Percentiles rank a stretch among this genome's conserved stretches.
These are phyloP conservation scores for Hypomyces rosellus DNA, from an alignment of 2,329 filamentous ascomycete genomes.

Conservation along the genomic window DNA sequence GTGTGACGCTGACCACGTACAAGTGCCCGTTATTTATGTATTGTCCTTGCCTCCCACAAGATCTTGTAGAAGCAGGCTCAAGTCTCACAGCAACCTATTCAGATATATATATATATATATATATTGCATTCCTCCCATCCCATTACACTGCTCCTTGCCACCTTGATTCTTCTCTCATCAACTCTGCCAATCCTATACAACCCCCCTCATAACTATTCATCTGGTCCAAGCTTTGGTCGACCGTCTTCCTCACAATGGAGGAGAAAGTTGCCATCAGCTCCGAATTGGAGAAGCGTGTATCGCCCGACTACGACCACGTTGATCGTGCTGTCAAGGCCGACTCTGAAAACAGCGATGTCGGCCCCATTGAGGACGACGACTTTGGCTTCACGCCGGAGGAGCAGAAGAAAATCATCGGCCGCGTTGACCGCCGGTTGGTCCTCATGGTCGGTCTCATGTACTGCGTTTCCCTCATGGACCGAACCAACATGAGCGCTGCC, in stretches of 20 bases:
- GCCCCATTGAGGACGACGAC: slow-evolving; percentile 36
- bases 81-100: too few species aligned
- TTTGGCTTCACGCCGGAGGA: slow-evolving; percentile 52
- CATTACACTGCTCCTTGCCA: too few species aligned
- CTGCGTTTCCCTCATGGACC: slow-evolving; percentile 70
- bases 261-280: slow-evolving; percentile 13
- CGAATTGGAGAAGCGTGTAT: slow-evolving; percentile 18
- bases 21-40: not conserved
- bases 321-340: slow-evolving; percentile 16
- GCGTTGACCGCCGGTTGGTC: slow-evolving; percentile 62
- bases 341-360: slow-evolving; percentile 32
- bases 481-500: slow-evolving; percentile 68
- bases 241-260: slow-evolving; percentile 17
- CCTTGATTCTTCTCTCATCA: too few species aligned
- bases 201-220: too few species aligned
- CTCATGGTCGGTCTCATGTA: slow-evolving; percentile 60
- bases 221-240: not conserved
- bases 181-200: too few species aligned
- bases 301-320: slow-evolving; percentile 20
- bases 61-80: too few species aligned
- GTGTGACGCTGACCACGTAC: not conserved
- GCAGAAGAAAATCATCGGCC: slow-evolving; percentile 60
- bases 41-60: not conserved
- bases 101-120: too few species aligned
- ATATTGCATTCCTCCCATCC: too few species aligned